Base-by-base conservation (phyloP, 768 basidiomycete genomes). In the Boletus rubropictus region DNA sequence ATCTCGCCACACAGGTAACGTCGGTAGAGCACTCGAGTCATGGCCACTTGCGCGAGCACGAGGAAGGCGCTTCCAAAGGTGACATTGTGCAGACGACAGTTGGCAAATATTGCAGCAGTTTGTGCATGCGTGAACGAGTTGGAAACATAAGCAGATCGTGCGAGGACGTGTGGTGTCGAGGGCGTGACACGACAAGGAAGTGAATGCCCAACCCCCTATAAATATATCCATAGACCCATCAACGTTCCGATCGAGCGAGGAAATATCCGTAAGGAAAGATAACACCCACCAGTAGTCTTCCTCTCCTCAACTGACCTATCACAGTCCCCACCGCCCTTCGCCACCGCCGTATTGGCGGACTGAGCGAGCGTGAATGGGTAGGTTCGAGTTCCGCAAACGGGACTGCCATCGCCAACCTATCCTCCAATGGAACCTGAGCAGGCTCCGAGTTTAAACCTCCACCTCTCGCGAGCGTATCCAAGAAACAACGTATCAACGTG, bases 61-160 rank as follows among this genome's bases (percentile, higher is more conserved):
- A 76, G 69, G 32, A 69, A 72, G 5, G 69, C 77, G 37, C 72
- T 71, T 1, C 80, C 80, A 32, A 82, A 75, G 0, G 80, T 79
- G 20, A 81, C 27, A 1, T 58, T 53, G 17, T 75, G 57, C 29
- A 58, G 54, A 36, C 72, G 72, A 52, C 79, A 80, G 27, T 60
- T 69, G 15, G 48, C 39, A 1, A 69, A 42, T 35, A 79, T 67
- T 2, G 35, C 39, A 9, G 48, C 43, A 11, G 69, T 72, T 34
- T 65, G 58, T 7, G 66, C 56, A 1, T 36, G 36, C 2, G 70
- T 61, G 36, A 74, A 67, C 7, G 52, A 48, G 21, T 42, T 47
- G 4, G 44, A 33, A 10, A 60, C 37, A 12, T 24, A n/a, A 25
- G 60, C 58, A 18, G 74, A 70, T 21, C 55, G 54, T 5, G 78